Evolutionary conservation across 2,329 filamentous ascomycete species (phyloP).

Genomic region (Emmonsia crescens): DNA sequence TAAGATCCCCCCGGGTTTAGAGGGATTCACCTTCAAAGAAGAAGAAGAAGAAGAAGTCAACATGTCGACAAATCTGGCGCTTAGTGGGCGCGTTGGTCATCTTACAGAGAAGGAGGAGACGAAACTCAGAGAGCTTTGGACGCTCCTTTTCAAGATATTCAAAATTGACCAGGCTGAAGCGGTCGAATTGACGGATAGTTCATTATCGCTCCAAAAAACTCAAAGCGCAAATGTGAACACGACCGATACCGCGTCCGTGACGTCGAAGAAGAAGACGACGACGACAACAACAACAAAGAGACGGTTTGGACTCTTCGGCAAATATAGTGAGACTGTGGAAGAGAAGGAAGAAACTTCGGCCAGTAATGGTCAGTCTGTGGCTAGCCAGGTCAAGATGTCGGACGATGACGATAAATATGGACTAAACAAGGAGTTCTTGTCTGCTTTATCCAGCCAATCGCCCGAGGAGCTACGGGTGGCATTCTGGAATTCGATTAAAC

Average conservation of each 20-base stretch:
- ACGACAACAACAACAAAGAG: constrained; percentile 54
- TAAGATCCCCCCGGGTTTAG: neutral
- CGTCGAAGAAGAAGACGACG: constrained; percentile 45
- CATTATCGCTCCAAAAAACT: constrained; percentile 17
- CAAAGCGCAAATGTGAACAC: constrained; percentile 16
- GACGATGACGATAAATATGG: constrained; percentile 83
- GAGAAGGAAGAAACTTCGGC: constrained; percentile 27
- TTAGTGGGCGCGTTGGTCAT: constrained; percentile 64
- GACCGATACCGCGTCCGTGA: constrained; percentile 16
- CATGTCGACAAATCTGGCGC: constrained; percentile 24
- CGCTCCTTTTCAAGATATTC: constrained; percentile 60
- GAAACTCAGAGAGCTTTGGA: constrained; percentile 83
- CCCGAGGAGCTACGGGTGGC: constrained; percentile 69
- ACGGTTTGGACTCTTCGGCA: constrained; percentile 58
- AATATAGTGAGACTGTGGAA: constrained; percentile 46
- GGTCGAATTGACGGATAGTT: neutral
- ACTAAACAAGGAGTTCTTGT: constrained; percentile 73
- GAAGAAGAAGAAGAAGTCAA: constrained; percentile 16
- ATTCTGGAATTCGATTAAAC: constrained; percentile 91
- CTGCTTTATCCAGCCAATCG: constrained; percentile 63
- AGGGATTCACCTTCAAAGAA: neutral
- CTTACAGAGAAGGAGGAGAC: constrained; percentile 81
- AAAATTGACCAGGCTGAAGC: constrained; percentile 58
- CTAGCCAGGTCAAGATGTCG: constrained; percentile 29
- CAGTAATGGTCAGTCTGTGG: constrained; percentile 27